Evolutionary conservation across 345 rosid species (phyloP).

Genomic region (Psidium friedrichsthalianum): DNA sequence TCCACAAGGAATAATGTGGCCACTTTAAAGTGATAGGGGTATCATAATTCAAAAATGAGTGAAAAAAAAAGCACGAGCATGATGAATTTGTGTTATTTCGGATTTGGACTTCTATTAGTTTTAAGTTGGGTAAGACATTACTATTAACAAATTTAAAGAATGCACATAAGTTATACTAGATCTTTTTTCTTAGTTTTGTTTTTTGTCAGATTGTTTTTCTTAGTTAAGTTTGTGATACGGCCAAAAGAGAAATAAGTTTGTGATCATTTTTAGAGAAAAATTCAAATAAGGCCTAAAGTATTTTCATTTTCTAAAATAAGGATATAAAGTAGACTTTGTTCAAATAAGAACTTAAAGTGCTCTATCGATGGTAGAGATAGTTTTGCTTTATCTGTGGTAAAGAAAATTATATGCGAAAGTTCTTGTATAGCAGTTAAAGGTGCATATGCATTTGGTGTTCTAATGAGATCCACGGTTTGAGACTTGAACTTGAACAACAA

Average conservation of each 20-base stretch:
- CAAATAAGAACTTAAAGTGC: no score
- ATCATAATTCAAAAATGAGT: neutral
- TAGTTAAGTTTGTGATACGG: neutral
- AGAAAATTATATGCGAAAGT: no score
- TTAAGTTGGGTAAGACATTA: neutral
- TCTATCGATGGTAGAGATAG: no score
- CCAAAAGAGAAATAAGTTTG: neutral
- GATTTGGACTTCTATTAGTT: neutral
- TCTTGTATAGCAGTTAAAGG: no score
- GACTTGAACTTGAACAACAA: no score
- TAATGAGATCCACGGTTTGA: no score
- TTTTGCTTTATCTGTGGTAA: no score
- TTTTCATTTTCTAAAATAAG: no score
- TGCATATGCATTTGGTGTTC: no score
- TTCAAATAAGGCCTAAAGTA: no score
- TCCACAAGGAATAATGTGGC: neutral
- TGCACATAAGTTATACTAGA: neutral
- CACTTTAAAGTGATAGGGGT: neutral
- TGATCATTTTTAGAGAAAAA: neutral
- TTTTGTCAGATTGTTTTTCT: neutral
- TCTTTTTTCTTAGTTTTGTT: neutral
- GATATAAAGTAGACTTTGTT: accelerated
- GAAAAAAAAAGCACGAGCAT: neutral
- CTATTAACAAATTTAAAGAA: neutral
- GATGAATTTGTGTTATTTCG: neutral